These are phyloP conservation scores for Plantago lanceolata DNA, from an alignment of 305 asterid species.

Conservation along the genomic window DNA sequence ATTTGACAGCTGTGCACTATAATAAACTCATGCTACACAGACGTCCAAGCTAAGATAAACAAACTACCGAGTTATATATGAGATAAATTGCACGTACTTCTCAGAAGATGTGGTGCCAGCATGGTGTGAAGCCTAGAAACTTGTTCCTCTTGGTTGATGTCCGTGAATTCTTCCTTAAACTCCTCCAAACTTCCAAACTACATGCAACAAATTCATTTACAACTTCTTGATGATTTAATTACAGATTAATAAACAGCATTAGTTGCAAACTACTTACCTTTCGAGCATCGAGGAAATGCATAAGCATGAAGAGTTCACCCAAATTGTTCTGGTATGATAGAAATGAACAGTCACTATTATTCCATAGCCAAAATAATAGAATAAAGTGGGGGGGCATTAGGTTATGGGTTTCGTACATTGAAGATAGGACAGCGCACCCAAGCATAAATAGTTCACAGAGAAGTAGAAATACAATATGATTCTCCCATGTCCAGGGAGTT, in stretches of 20 bases:
- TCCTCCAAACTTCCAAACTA: slow-evolving; percentile 92
- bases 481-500: background rate
- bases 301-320: slow-evolving; percentile 98
- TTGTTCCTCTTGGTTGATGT: slow-evolving; percentile 96
- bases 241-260: slow-evolving; percentile 16
- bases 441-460: background rate
- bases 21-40: slow-evolving; percentile 1
- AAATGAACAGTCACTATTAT: slow-evolving; percentile 1
- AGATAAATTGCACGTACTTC: slow-evolving; percentile 63
- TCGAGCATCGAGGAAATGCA: slow-evolving; percentile 99
- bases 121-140: slow-evolving; percentile 93
- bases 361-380: slow-evolving; percentile 3
- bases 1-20: background rate
- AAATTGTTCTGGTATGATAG: slow-evolving; percentile 79
- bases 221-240: slow-evolving; percentile 13
- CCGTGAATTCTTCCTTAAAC: slow-evolving; percentile 97
- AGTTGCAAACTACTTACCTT: slow-evolving; percentile 58
- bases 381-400: slow-evolving; percentile 4
- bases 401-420: background rate
- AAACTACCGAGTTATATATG: slow-evolving; percentile 25
- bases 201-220: slow-evolving; percentile 12
- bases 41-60: slow-evolving; percentile 14
- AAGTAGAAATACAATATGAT: background rate
- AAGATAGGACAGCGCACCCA: slow-evolving; percentile 5
- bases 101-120: slow-evolving; percentile 95